Percentiles rank a stretch among this genome's conserved stretches.
These are phyloP conservation scores for Colletotrichum sp. DNA, from an alignment of 2,329 filamentous ascomycete species.

Conservation along the genomic window DNA sequence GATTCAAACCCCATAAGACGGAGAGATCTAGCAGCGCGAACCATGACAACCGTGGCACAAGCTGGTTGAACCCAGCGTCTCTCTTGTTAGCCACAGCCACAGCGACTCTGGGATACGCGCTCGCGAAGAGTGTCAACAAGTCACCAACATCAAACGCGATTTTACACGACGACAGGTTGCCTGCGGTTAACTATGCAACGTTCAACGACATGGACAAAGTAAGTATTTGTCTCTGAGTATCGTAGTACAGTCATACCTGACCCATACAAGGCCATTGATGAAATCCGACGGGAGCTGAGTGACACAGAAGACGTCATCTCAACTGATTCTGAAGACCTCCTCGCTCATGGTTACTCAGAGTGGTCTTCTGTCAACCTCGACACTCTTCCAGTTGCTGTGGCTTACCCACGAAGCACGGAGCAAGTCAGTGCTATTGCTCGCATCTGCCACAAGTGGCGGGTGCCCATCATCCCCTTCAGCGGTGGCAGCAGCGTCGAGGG, in stretches of 20 bases:
- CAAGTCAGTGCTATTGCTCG: not conserved
- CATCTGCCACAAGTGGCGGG: not conserved
- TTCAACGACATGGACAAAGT: not conserved
- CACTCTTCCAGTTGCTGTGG: not conserved
- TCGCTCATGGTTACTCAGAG: not conserved
- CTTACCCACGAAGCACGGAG: not conserved
- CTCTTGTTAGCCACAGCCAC: not conserved
- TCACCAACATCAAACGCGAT: not conserved
- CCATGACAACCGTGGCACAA: not conserved
- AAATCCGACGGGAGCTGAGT: constrained; percentile 52
- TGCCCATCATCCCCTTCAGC: constrained; percentile 57
- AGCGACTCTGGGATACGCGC: not conserved
- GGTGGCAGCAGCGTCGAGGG: constrained; percentile 75
- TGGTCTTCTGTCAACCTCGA: not conserved
- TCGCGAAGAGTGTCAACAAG: not conserved
- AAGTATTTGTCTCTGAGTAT: not conserved
- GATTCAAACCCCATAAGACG: too few relatives aligned
- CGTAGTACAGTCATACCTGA: not conserved
- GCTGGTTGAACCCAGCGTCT: not conserved
- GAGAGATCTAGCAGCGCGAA: not conserved
- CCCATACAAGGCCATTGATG: constrained; percentile 52
- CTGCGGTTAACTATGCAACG: not conserved
- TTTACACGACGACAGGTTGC: not conserved
- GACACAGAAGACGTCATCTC: constrained; percentile 21
- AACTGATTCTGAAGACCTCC: not conserved